Evolutionary conservation across 1,284 basidiomycete species (phyloP).

Genomic region (Cryptococcus neoformans): DNA sequence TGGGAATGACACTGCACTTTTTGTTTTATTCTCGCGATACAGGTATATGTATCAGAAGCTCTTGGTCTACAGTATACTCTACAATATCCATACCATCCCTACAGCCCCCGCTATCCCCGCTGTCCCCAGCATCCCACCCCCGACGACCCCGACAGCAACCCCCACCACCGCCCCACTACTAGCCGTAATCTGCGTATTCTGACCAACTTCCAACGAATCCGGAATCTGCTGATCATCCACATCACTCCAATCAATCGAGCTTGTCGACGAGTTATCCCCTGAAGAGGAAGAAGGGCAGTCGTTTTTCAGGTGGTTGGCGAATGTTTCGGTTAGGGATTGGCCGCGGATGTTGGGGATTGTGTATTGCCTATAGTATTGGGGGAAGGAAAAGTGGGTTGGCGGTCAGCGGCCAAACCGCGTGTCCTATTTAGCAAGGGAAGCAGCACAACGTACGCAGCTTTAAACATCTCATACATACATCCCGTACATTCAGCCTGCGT

Average conservation of each 20-base stretch:
- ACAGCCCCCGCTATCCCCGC: not conserved
- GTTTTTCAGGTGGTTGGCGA: conserved; percentile 31
- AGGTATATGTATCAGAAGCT: too few relatives aligned
- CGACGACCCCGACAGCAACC: not conserved
- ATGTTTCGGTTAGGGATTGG: conserved; percentile 16
- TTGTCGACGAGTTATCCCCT: conserved; percentile 1
- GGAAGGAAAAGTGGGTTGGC: too few relatives aligned
- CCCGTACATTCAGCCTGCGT: conserved; percentile 28
- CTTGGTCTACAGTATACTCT: not conserved
- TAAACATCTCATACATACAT: conserved; percentile 41
- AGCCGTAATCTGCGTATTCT: conserved; percentile 6
- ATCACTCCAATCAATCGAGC: conserved; percentile 23
- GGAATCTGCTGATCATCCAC: conserved; percentile 39
- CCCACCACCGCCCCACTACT: not conserved
- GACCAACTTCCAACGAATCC: conserved; percentile 24
- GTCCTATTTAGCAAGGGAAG: not conserved
- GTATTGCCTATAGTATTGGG: conserved; percentile 31
- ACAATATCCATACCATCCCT: not conserved
- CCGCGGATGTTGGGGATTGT: conserved; percentile 29
- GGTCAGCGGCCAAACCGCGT: not conserved
- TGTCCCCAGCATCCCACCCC: not conserved
- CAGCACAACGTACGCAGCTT: conserved; percentile 30
- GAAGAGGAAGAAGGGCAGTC: conserved; percentile 20
- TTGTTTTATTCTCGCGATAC: too few relatives aligned
- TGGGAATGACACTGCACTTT: too few relatives aligned